phyloP scores from a whole-genome alignment of 495 filamentous ascomycete species.

The Achaetomiella virescens region DNA sequence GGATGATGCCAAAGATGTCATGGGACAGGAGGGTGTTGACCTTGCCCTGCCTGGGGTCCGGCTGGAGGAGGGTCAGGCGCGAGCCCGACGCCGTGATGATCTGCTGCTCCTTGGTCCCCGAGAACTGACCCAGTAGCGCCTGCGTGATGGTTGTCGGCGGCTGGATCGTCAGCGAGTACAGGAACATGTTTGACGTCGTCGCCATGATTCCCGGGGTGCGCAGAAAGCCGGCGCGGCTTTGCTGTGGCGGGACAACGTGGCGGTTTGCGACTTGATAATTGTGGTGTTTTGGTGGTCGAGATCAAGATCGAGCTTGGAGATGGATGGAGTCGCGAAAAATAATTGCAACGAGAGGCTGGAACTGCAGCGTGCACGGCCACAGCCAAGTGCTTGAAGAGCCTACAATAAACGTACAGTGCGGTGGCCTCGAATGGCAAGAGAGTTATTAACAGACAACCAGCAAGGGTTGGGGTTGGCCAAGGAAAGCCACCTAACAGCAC shows the following conservation, averaged over 20 bases:
- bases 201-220: conserved; percentile 78
- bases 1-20: conserved; percentile 93
- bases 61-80: conserved; percentile 82
- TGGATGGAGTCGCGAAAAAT: conserved; percentile 3
- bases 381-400: no score
- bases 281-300: background rate
- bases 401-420: no score
- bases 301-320: background rate
- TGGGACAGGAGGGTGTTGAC: conserved; percentile 79
- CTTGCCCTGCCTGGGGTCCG: conserved; percentile 78
- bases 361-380: no score
- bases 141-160: conserved; percentile 82
- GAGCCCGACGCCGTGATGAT: conserved; percentile 75
- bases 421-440: no score
- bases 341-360: no score
- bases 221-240: conserved; percentile 50
- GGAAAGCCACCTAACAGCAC: background rate
- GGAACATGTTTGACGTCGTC: conserved; percentile 93
- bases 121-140: conserved; percentile 88
- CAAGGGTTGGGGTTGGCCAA: background rate
- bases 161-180: conserved; percentile 93
- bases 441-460: no score
- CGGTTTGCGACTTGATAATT: conserved; percentile 1
- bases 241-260: conserved; percentile 8
- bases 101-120: conserved; percentile 91